These are phyloP conservation scores for Apophysomyces trapeziformis DNA, from an alignment of 371 early-diverging fungal genomes.

Conservation along the genomic window DNA sequence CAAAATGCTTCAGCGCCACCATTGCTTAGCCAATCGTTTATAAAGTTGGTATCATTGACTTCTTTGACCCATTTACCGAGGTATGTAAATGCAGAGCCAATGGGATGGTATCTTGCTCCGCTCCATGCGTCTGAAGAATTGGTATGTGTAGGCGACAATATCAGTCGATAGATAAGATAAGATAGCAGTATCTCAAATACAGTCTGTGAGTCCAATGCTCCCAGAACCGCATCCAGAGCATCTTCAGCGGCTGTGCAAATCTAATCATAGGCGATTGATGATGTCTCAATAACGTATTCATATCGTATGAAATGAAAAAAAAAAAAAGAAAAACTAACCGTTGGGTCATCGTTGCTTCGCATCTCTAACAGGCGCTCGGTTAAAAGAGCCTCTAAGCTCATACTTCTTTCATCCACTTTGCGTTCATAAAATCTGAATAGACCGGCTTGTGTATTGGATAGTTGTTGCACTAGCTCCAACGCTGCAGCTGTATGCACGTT, in stretches of 20 bases:
- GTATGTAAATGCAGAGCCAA: conserved; percentile 53
- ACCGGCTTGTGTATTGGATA: conserved; percentile 45
- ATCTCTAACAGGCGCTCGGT: conserved; percentile 35
- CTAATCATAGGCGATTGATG: conserved; percentile 15
- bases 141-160: conserved; percentile 26
- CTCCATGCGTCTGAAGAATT: conserved; percentile 19
- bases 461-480: conserved; percentile 45
- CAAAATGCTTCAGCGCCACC: conserved; percentile 48
- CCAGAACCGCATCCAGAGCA: conserved; percentile 47
- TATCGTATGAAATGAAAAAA: neutral
- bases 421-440: conserved; percentile 46
- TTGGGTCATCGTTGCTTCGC: conserved; percentile 34
- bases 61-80: conserved; percentile 48
- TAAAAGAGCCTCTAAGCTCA: conserved; percentile 40
- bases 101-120: conserved; percentile 42
- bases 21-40: conserved; percentile 47
- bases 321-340: conserved; percentile 27
- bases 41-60: conserved; percentile 37
- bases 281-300: neutral
- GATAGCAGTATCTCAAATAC: conserved; percentile 51
- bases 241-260: conserved; percentile 54
- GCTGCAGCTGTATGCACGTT: conserved; percentile 14
- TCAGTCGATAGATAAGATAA: conserved; percentile 38
- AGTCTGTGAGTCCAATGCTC: conserved; percentile 41
- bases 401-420: conserved; percentile 38